A percentile compares a stretch with the other conserved stretches of the same genome.
phyloP scores from a whole-genome alignment of 805 yeast species.

The Barnettozyma californica region DNA sequence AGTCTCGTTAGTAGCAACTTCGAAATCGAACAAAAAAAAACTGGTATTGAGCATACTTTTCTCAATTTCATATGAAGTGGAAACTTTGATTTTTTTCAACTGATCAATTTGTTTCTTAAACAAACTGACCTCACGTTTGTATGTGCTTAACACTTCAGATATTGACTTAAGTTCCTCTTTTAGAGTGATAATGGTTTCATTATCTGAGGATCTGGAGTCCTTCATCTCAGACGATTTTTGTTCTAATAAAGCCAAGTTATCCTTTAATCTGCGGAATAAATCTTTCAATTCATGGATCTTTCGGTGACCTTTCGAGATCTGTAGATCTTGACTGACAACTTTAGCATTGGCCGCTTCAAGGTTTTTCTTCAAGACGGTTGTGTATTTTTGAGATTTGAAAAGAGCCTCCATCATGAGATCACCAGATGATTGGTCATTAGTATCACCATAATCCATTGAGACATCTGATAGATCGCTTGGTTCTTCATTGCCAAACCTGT shows the following conservation, averaged over 20 bases:
- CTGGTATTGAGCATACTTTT: slow-evolving; percentile 11
- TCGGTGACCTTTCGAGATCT: slow-evolving; percentile 20
- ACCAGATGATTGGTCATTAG: slow-evolving; percentile 22
- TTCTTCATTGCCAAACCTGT: neutral
- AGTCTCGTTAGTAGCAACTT: slow-evolving; percentile 14
- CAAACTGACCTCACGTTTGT: slow-evolving; percentile 19
- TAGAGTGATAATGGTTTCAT: slow-evolving; percentile 18
- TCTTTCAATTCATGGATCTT: slow-evolving; percentile 20
- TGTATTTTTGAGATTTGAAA: slow-evolving; percentile 33
- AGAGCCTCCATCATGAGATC: slow-evolving; percentile 36
- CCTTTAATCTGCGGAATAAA: slow-evolving; percentile 22
- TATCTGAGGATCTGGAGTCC: slow-evolving; percentile 23
- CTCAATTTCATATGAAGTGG: slow-evolving; percentile 20
- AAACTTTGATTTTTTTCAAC: slow-evolving; percentile 22
- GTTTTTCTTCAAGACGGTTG: slow-evolving; percentile 29
- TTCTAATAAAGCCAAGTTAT: slow-evolving; percentile 20
- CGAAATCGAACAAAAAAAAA: neutral
- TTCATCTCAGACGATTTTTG: slow-evolving; percentile 19
- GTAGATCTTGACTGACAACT: slow-evolving; percentile 23
- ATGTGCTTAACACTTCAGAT: slow-evolving; percentile 15
- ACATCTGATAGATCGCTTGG: neutral
- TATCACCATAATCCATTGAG: neutral
- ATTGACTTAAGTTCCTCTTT: slow-evolving; percentile 21
- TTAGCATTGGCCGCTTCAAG: slow-evolving; percentile 26
- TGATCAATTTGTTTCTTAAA: slow-evolving; percentile 24